Evolutionary conservation across 179 eudicot species (phyloP).

Genomic region (Heliamphora pulchella): DNA sequence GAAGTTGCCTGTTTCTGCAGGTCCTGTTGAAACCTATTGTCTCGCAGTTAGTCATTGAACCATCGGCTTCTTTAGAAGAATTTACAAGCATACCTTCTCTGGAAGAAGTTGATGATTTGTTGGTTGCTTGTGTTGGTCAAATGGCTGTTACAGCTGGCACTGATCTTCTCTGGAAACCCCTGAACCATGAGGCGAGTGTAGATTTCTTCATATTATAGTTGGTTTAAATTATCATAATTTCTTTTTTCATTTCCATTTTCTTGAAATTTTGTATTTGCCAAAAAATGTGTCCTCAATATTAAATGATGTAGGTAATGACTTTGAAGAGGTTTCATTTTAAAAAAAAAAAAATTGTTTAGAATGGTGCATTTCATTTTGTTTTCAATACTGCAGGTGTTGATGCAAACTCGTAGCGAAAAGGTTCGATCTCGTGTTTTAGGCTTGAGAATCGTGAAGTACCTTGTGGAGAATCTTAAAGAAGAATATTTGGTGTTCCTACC

Average conservation of each 20-base stretch:
- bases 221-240: not conserved
- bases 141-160: slow-evolving; percentile 89
- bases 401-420: slow-evolving; percentile 86
- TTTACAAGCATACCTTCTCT: slow-evolving; percentile 46
- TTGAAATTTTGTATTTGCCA: not conserved
- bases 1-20: slow-evolving; percentile 24
- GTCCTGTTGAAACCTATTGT: slow-evolving; percentile 77
- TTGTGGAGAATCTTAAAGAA: slow-evolving; percentile 79
- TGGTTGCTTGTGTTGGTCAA: slow-evolving; percentile 78
- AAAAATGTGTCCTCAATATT: not conserved
- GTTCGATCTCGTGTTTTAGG: slow-evolving; percentile 66
- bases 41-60: slow-evolving; percentile 60
- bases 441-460: slow-evolving; percentile 59
- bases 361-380: not conserved
- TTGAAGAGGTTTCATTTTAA: too few relatives aligned
- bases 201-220: slow-evolving; percentile 6
- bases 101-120: slow-evolving; percentile 64
- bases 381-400: slow-evolving; percentile 50
- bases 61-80: slow-evolving; percentile 55
- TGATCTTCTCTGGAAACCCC: slow-evolving; percentile 90
- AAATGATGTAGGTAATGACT: too few relatives aligned
- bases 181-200: slow-evolving; percentile 72
- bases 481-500: slow-evolving; percentile 75
- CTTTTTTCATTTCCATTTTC: not conserved
- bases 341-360: not conserved